Base-by-base conservation (phyloP, 345 rosid genomes). In the Moricandia moricandioides region DNA sequence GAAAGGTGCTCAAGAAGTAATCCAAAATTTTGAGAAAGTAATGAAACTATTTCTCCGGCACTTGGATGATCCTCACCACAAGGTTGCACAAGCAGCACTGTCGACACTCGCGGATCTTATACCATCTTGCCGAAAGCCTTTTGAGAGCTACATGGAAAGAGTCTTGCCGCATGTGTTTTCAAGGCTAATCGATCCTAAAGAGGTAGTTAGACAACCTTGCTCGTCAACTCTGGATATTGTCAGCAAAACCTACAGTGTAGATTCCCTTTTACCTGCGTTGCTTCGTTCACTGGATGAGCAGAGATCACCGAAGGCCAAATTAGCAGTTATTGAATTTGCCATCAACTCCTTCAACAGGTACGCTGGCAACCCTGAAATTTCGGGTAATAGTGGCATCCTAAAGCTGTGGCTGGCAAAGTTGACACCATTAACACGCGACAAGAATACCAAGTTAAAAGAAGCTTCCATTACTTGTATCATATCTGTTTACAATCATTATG, bases 31-130 rank as follows among this genome's bases (percentile, higher is more conserved):
- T 34, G 99, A 95, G 88, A 95, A 92, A 83, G 97, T 95, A 72
- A 95, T 95, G 99, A 95, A 95, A 83, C 85, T 95, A 54, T 95
- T 92, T 82, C 92, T 95, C 82, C 96, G 89, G 85, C 98, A 95
- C 78, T 83, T 95, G 81, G 97, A 95, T 83, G 99, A 95, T 84
- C 99, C 99, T 51, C 99, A 95, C 83, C 99, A 92, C 85, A 95
- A 95, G 83, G 99, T 92, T 63, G 99, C 99, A 21, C 99, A 95
- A 83, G 99, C 99, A 80, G 98, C 99, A 80, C 87, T 95, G 59
- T 89, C 98, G 34, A 87, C 98, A 21, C 96, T 95, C 12, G 96
- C 98, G 18, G 98, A 92, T 81, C 86, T 95, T 71, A 89, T 95
- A 78, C 94, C 98, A 52, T 76, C 96, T 69, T 95, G 99, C 83